Percentiles rank a stretch among this genome's conserved stretches.
These are phyloP conservation scores for Paraurostyla sp. DNA, from an alignment of 73 alveolate genomes.

Conservation along the genomic window DNA sequence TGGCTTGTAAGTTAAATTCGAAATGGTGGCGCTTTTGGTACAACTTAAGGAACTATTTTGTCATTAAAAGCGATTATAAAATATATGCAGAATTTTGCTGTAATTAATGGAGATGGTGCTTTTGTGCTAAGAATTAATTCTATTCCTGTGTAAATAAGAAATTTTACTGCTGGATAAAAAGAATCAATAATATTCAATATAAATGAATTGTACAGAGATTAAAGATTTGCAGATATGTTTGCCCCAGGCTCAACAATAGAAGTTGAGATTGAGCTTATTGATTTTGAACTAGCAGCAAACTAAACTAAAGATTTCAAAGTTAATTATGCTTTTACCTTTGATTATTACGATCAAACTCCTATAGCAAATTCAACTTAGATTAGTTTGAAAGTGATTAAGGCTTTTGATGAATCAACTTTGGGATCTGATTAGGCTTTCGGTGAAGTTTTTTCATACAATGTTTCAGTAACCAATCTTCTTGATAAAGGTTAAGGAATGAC, in stretches of 20 bases:
- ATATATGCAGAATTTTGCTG: conserved; percentile 9
- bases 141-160: background rate
- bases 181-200: conserved; percentile 17
- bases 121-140: background rate
- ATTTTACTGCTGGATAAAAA: background rate
- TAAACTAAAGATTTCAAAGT: conserved; percentile 2
- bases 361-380: background rate
- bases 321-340: conserved; percentile 11
- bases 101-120: conserved; percentile 56
- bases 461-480: background rate
- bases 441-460: background rate
- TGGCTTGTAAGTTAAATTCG: background rate
- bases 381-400: background rate
- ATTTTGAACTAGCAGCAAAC: background rate
- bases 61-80: conserved; percentile 58
- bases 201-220: background rate
- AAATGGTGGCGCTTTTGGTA: conserved; percentile 55
- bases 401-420: background rate
- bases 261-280: background rate
- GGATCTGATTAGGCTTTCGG: background rate
- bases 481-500: conserved; percentile 61
- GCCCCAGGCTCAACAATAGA: background rate
- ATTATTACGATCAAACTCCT: background rate
- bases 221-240: background rate
- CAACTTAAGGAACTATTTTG: conserved; percentile 70